Base-by-base conservation (phyloP, 2,329 filamentous ascomycete genomes). In the Waltergamsia citrina region DNA sequence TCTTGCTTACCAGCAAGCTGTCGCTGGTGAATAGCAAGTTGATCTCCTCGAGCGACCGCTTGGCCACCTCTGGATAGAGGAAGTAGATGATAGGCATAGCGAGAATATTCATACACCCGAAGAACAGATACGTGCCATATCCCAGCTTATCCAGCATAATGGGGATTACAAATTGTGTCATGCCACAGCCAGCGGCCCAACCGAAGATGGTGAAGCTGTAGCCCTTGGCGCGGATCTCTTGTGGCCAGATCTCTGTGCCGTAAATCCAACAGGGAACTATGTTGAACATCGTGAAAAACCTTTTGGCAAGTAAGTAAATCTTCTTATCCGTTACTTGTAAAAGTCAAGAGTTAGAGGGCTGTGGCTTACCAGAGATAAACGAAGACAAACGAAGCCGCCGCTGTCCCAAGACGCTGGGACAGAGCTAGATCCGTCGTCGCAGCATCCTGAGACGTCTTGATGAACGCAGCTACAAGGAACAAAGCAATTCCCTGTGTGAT, bases 201-300 rank as follows among this genome's bases (percentile, higher is more conserved):
- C 71, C 70, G 3, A 68, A 67, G 38, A 77, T 72, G 14, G 66
- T 67, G 41, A 76, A 74, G 7, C 68, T 69, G 44, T 74, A 71
- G 7, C 71, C 73, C 45, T 74, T 67, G n/a, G 71, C 69, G 16
- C 72, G 62, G 33, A 75, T 60, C 28, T 70, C 65, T 12, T 62
- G 67, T 2, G 71, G 63, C 52, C 70, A 76, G 37, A 76, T 72
- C 47, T 76, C 71, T 0, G 70, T 72, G 3, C 47, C 52, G 34
- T 54, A 54, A 28, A 53, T 48, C 50, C 52, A 54, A 18, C 40
- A 49, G 5, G 51, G 48, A 17, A 53, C 47, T 32, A 53, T 55
- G 40, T 53, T 54, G 36, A 53, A 53, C 51, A 54, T 53, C 22
- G 43, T 48, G 36, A 53, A 53, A 41, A 49, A 48, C 46, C 45